These are phyloP conservation scores for Fistulina hepatica DNA, from an alignment of 1,284 basidiomycete species.

Conservation along the genomic window DNA sequence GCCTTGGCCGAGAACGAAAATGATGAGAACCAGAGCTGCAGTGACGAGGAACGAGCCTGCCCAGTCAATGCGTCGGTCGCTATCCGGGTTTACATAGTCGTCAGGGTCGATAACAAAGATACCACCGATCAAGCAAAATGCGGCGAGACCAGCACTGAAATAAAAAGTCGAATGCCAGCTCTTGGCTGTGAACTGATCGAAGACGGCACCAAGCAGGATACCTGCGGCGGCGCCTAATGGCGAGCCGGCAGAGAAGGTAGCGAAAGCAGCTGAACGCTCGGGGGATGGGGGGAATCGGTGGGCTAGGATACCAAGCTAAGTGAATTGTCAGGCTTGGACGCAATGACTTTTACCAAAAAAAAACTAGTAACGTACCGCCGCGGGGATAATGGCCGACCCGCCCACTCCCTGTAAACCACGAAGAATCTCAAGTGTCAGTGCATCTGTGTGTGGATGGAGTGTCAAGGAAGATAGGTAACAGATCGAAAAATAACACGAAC, in stretches of 20 bases:
- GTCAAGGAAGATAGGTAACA: too few relatives aligned
- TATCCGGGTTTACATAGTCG: constrained; percentile 34
- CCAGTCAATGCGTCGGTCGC: constrained; percentile 69
- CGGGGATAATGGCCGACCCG: constrained; percentile 56
- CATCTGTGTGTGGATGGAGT: constrained; percentile 24
- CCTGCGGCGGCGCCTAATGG: constrained; percentile 71
- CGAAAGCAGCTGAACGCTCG: constrained; percentile 62
- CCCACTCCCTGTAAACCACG: constrained; percentile 65
- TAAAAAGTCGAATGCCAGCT: constrained; percentile 55
- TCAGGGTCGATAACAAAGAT: constrained; percentile 39
- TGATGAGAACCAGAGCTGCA: constrained; percentile 62
- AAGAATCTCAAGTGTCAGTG: constrained; percentile 47
- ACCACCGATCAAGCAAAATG: constrained; percentile 38
- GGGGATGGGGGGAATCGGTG: constrained; percentile 59
- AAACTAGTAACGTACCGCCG: constrained; percentile 37
- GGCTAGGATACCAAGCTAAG: constrained; percentile 67
- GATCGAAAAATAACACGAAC: background rate
- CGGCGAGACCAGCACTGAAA: constrained; percentile 39
- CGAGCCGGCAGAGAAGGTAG: constrained; percentile 70
- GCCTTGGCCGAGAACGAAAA: constrained; percentile 73
- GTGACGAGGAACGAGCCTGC: constrained; percentile 70
- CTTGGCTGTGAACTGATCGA: constrained; percentile 51
- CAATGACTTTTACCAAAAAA: constrained; percentile 1
- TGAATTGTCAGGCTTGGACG: background rate
- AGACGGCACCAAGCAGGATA: constrained; percentile 54